Conservation (phyloP, 2,329 filamentous ascomycete genomes). For the Harringtonia aguacate region DNA sequence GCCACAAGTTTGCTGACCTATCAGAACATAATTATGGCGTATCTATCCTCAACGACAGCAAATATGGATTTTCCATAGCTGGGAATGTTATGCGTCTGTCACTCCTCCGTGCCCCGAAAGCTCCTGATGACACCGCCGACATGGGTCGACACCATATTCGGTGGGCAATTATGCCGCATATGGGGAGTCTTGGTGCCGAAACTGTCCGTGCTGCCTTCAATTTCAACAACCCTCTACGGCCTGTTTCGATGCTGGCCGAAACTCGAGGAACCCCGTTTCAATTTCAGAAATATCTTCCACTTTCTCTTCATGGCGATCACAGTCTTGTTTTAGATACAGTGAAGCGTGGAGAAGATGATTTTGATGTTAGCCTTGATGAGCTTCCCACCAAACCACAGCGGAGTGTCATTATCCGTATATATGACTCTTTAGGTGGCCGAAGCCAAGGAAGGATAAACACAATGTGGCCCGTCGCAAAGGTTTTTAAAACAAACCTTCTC, state of each 20-base stretch:
- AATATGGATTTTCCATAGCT: slow-evolving; percentile 56
- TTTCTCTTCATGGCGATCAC: slow-evolving; percentile 42
- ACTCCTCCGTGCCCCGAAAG: slow-evolving; percentile 53
- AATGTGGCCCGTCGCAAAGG: slow-evolving; percentile 59
- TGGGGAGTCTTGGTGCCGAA: slow-evolving; percentile 39
- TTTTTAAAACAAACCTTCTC: slow-evolving; percentile 72
- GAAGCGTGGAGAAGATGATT: slow-evolving; percentile 80
- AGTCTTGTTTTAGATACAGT: slow-evolving; percentile 75
- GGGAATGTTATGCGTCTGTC: slow-evolving; percentile 58
- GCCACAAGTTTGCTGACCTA: slow-evolving; percentile 61
- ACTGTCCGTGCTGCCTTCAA: slow-evolving; percentile 53
- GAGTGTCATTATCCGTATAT: slow-evolving; percentile 74
- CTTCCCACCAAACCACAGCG: slow-evolving; percentile 57
- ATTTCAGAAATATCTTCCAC: too few relatives aligned
- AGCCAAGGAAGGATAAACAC: slow-evolving; percentile 48
- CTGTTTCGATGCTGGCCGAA: slow-evolving; percentile 34
- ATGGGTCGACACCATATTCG: slow-evolving; percentile 55
- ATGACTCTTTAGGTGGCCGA: slow-evolving; percentile 77
- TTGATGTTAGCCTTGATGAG: slow-evolving; percentile 40
- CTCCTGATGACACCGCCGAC: slow-evolving; percentile 56
- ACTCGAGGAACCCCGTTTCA: slow-evolving; percentile 28
- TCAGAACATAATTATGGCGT: slow-evolving; percentile 58
- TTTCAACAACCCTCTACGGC: slow-evolving; percentile 51
- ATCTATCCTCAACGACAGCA: slow-evolving; percentile 56
- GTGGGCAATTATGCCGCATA: slow-evolving; percentile 55